Percentiles rank a stretch among this genome's conserved stretches.
Evolutionary conservation across 208 protist genomes (phyloP).

Genomic region (Wallacemonas sp.): DNA sequence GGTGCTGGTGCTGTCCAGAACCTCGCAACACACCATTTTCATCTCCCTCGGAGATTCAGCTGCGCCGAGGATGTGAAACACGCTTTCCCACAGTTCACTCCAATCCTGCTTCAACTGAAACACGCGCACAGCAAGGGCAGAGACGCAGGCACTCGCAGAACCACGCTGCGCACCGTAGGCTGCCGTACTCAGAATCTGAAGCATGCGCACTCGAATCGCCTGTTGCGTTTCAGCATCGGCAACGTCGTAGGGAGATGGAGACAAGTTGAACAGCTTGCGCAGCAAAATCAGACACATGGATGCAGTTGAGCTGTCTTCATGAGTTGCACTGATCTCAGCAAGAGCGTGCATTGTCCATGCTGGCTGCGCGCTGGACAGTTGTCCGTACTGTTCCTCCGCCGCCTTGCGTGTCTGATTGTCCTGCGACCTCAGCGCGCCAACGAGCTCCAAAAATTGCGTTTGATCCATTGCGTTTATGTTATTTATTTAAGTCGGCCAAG

Average conservation of each 20-base stretch:
- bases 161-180: constrained; percentile 50
- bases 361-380: constrained; percentile 34
- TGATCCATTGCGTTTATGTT: constrained; percentile 42
- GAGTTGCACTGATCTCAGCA: constrained; percentile 49
- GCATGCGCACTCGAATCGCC: constrained; percentile 51
- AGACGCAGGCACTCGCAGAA: constrained; percentile 75
- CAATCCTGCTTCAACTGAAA: constrained; percentile 65
- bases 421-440: constrained; percentile 46
- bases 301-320: constrained; percentile 34
- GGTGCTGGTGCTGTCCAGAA: constrained; percentile 54
- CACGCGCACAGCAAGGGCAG: constrained; percentile 65
- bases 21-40: constrained; percentile 79
- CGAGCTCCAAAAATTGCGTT: constrained; percentile 40
- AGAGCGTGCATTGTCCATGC: constrained; percentile 66
- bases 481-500: too few relatives aligned
- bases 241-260: constrained; percentile 47
- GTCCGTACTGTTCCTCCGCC: constrained; percentile 74
- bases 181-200: constrained; percentile 58
- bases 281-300: constrained; percentile 74
- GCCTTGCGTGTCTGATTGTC: constrained; percentile 73
- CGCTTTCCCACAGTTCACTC: constrained; percentile 71
- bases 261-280: constrained; percentile 68
- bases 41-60: constrained; percentile 38
- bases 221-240: constrained; percentile 44
- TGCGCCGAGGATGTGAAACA: constrained; percentile 63